Percentiles rank a stretch among this genome's conserved stretches.
Conservation (phyloP, 2,329 filamentous ascomycete species). For the Ophiostoma perfectum region DNA sequence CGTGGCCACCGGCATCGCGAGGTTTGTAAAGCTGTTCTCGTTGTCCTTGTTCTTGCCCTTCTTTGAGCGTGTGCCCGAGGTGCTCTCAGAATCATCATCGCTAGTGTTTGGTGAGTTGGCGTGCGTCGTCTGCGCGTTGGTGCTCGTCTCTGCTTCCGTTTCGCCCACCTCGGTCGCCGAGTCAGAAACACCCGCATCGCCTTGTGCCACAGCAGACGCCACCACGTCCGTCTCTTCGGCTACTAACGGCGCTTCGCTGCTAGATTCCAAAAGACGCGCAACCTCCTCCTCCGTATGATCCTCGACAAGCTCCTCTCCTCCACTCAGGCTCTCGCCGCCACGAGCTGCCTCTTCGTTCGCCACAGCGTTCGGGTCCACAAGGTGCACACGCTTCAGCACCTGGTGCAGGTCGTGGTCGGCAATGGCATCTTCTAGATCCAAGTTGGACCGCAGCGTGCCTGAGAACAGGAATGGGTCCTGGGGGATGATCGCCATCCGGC, state of each 20-base stretch:
- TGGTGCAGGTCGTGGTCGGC: slow-evolving; percentile 57
- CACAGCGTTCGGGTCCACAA: slow-evolving; percentile 44
- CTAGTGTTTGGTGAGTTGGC: slow-evolving; percentile 16
- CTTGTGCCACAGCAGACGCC: slow-evolving; percentile 17
- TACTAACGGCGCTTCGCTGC: slow-evolving; percentile 17
- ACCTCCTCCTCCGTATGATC: slow-evolving; percentile 21
- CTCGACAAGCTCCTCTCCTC: not conserved
- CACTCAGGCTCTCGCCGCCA: not conserved
- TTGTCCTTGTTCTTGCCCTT: slow-evolving; percentile 18
- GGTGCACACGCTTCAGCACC: slow-evolving; percentile 55
- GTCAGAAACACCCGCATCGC: slow-evolving; percentile 16
- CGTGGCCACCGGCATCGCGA: slow-evolving; percentile 32
- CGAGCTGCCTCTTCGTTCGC: slow-evolving; percentile 9
- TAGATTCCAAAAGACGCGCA: slow-evolving; percentile 22
- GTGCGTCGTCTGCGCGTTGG: slow-evolving; percentile 19
- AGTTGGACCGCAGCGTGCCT: slow-evolving; percentile 57
- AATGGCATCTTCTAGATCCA: slow-evolving; percentile 58
- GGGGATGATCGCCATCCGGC: slow-evolving; percentile 59
- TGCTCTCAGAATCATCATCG: slow-evolving; percentile 14
- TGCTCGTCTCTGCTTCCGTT: slow-evolving; percentile 15
- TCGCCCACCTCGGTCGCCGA: slow-evolving; percentile 24
- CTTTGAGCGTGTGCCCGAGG: not conserved
- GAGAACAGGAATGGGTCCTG: slow-evolving; percentile 63
- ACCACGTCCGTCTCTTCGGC: slow-evolving; percentile 23
- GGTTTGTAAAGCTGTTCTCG: slow-evolving; percentile 32